A percentile compares a stretch with the other conserved stretches of the same genome.
These are phyloP conservation scores for Echeveria elegans DNA, from an alignment of 164 flowering plant genomes.

Conservation along the genomic window DNA sequence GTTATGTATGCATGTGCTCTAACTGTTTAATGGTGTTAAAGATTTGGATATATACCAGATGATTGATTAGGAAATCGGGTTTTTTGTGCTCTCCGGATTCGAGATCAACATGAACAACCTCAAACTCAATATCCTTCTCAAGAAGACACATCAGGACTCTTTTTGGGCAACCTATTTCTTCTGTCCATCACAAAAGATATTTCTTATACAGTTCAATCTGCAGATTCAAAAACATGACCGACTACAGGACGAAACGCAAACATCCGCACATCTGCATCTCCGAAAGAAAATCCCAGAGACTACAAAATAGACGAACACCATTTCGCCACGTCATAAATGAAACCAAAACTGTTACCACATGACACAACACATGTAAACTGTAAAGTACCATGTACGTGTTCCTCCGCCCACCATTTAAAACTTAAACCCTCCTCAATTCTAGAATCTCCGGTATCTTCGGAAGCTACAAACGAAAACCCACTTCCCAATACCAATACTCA, in stretches of 20 bases:
- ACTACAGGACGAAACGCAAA: too few species aligned
- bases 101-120: slow-evolving; percentile 40
- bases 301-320: too few species aligned
- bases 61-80: slow-evolving; percentile 38
- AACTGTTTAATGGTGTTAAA: too few species aligned
- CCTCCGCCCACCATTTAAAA: background rate
- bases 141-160: slow-evolving; percentile 64
- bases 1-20: too few species aligned
- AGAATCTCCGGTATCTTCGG: background rate
- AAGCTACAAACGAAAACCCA: background rate
- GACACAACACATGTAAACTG: background rate
- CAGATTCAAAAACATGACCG: too few species aligned
- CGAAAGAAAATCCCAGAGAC: too few species aligned
- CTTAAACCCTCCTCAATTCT: background rate
- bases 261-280: too few species aligned
- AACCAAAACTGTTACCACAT: background rate
- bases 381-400: slow-evolving; percentile 1
- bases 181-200: too few species aligned
- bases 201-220: too few species aligned
- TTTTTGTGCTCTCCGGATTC: slow-evolving; percentile 49
- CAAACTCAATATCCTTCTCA: slow-evolving; percentile 57
- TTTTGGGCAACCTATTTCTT: slow-evolving; percentile 68
- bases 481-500: background rate
- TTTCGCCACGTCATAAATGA: too few species aligned
- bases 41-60: slow-evolving; percentile 34